phyloP scores from a whole-genome alignment of 1,284 basidiomycete genomes.

The Cutaneotrichosporon cutaneum region DNA sequence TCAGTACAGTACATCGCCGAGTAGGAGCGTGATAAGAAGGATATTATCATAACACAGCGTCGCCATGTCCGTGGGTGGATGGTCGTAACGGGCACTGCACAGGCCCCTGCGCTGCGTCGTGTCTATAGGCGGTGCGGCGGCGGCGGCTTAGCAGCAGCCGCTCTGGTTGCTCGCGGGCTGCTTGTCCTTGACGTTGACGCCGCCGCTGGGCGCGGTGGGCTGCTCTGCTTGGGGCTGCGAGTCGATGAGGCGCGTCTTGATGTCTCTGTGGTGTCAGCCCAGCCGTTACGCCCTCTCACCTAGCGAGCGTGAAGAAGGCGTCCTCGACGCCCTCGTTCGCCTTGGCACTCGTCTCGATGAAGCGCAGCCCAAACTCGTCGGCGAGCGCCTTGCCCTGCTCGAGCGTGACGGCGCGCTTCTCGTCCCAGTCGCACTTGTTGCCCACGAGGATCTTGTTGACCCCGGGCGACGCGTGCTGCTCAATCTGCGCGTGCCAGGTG shows the following conservation, averaged over 20 bases:
- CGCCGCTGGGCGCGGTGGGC: slow-evolving; percentile 38
- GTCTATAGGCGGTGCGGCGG: slow-evolving; percentile 4
- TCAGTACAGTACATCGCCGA: slow-evolving; percentile 28
- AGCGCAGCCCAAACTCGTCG: slow-evolving; percentile 81
- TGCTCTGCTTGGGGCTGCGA: slow-evolving; percentile 70
- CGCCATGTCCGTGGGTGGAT: slow-evolving; percentile 2
- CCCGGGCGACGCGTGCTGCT: slow-evolving; percentile 97
- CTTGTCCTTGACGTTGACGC: slow-evolving; percentile 45
- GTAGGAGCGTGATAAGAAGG: slow-evolving; percentile 14
- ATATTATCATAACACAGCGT: background rate
- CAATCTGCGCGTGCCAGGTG: slow-evolving; percentile 97
- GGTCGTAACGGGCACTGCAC: background rate
- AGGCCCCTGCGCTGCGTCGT: slow-evolving; percentile 5
- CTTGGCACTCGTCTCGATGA: slow-evolving; percentile 98
- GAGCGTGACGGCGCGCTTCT: slow-evolving; percentile 85
- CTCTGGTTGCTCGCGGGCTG: slow-evolving; percentile 26
- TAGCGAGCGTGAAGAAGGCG: slow-evolving; percentile 94
- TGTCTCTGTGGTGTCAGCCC: slow-evolving; percentile 63
- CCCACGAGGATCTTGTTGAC: slow-evolving; percentile 99
- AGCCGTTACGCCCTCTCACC: slow-evolving; percentile 59
- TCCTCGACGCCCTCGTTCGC: slow-evolving; percentile 97
- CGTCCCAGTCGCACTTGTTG: slow-evolving; percentile 98
- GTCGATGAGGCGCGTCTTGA: slow-evolving; percentile 96
- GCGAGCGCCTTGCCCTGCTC: slow-evolving; percentile 70
- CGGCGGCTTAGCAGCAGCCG: slow-evolving; percentile 42